Evolutionary conservation across 208 protist species (phyloP), one percentile per base, ranked within the genome.

Genomic region (Trypanosoma boissoni): DNA sequence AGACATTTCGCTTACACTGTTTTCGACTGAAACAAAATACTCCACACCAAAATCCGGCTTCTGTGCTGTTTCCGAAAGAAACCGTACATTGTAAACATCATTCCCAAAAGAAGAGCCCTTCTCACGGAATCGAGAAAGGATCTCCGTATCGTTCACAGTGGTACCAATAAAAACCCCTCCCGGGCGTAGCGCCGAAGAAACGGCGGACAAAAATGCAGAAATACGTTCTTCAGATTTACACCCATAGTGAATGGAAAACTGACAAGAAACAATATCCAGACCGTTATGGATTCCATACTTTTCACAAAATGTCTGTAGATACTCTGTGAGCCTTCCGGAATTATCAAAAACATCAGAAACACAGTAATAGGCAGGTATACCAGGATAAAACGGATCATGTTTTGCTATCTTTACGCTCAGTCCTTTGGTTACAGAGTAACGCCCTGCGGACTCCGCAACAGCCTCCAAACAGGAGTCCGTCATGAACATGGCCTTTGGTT

Each of bases 171-270:
- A 90, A 20, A 84, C 62, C 7, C 86, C 86, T 18, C 72, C 73
- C 1, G 68, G 59, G 8, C 26, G 48, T 20, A 93, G 72, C 18
- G 69, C 36, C 10, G 46, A 39, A 1, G 82, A 57, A 21, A 93
- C 61, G 28, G 68, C 57, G n/a, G 51, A 43, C 4, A 93, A 51
- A 58, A 93, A 90, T 39, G 44, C 70, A 26, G 28, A 42, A 1
- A 87, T 48, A 41, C 70, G 43, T 27, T 76, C 61, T 48, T 65
- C 61, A 0, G 69, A 72, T 12, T 50, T 61, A 53, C 74, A 93
- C 14, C 80, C 83, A 65, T 90, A 90, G 75, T 93, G 86, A 59
- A 93, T 68, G 20, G 86, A 88, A 70, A 93, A 93, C 55, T 93
- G 86, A 39, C 86, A 93, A 16, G 86, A 90, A 29, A 70, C 57